Evolutionary conservation across 495 filamentous ascomycete genomes (phyloP).

Genomic region (Bombardia bombarda): DNA sequence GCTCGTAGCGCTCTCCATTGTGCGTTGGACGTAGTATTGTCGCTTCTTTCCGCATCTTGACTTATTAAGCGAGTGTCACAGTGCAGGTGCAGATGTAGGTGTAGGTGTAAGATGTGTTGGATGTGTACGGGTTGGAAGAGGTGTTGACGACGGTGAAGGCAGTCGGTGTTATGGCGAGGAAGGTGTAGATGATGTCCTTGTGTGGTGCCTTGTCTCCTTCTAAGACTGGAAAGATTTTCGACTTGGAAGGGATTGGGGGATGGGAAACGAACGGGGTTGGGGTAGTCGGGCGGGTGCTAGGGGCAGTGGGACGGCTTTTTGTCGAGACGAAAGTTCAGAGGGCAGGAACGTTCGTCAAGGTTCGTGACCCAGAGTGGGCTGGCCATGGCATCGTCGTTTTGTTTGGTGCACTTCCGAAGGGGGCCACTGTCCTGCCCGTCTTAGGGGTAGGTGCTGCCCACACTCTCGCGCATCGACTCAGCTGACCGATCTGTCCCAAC

Average conservation of each 20-base stretch:
- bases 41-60: constrained; percentile 21
- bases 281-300: not conserved
- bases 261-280: not conserved
- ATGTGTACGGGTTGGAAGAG: not conserved
- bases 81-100: constrained; percentile 1
- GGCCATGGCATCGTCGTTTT: no score
- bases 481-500: constrained; percentile 23
- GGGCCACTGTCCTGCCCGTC: no score
- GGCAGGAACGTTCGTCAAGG: no score
- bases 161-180: not conserved
- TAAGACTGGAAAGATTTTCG: no score
- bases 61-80: constrained; percentile 2
- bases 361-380: no score
- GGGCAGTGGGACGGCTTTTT: not conserved
- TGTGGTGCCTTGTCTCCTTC: no score
- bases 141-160: not conserved
- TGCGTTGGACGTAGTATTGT: constrained; percentile 35
- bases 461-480: constrained; percentile 8
- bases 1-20: constrained; percentile 47
- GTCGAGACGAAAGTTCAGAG: not conserved
- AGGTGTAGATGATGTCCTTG: not conserved
- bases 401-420: no score
- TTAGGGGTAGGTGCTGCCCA: not conserved
- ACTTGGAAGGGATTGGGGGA: not conserved
- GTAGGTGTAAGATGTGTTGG: not conserved